Conservation (phyloP, 495 filamentous ascomycete species). For the Jackrogersella minutella region DNA sequence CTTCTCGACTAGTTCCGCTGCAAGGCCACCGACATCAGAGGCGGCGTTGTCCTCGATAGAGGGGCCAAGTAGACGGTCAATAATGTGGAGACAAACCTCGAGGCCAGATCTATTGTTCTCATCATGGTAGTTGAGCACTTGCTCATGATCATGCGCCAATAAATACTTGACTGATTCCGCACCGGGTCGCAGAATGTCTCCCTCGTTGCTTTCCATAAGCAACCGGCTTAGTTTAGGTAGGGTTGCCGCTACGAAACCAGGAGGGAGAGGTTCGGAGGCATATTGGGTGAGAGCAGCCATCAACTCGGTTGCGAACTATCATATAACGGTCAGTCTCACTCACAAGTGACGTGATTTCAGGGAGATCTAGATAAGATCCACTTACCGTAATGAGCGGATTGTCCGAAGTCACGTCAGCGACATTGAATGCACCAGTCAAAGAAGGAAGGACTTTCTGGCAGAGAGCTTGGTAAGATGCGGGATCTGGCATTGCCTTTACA, state of each 20-base stretch:
- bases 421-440: slow-evolving; percentile 86
- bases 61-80: slow-evolving; percentile 88
- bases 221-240: slow-evolving; percentile 88
- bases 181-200: slow-evolving; percentile 85
- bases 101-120: slow-evolving; percentile 81
- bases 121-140: slow-evolving; percentile 82
- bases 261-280: slow-evolving; percentile 81
- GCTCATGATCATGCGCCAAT: slow-evolving; percentile 83
- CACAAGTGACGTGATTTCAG: too few species aligned
- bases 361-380: too few species aligned
- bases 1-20: slow-evolving; percentile 93
- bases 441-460: slow-evolving; percentile 89
- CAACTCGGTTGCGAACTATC: slow-evolving; percentile 80
- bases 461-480: slow-evolving; percentile 75
- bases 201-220: slow-evolving; percentile 79
- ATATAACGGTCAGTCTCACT: slow-evolving; percentile 16
- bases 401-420: slow-evolving; percentile 83
- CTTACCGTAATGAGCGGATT: slow-evolving; percentile 76
- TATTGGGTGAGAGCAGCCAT: slow-evolving; percentile 81
- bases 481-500: slow-evolving; percentile 68
- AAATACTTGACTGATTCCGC: slow-evolving; percentile 87
- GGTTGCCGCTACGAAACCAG: slow-evolving; percentile 82
- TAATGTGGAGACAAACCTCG: slow-evolving; percentile 87
- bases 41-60: slow-evolving; percentile 87
- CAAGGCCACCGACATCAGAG: slow-evolving; percentile 93